Evolutionary conservation across 352 stramenopile genomes (phyloP).

Genomic region (Phytophthora europaea): DNA sequence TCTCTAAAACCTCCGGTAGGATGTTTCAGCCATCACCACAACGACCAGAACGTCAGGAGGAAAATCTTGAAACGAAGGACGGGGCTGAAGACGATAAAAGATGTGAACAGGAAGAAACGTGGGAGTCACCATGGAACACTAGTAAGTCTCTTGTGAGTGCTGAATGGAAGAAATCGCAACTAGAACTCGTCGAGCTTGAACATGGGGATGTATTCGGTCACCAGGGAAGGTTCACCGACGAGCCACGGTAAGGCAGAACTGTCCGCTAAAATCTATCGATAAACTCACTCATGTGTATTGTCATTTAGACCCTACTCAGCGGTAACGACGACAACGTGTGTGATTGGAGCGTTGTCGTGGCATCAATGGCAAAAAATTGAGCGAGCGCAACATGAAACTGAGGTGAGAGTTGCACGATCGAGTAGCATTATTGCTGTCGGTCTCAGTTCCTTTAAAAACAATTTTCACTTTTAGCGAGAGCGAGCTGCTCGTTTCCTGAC

Average conservation of each 20-base stretch:
- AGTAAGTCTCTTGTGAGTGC: not conserved
- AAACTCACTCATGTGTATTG: not conserved
- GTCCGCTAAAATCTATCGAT: not conserved
- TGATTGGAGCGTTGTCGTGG: conserved; percentile 48
- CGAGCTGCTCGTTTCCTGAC: conserved; percentile 47
- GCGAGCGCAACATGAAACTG: conserved; percentile 33
- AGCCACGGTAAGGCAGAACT: conserved; percentile 23
- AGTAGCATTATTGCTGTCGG: no score
- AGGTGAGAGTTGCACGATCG: conserved; percentile 25
- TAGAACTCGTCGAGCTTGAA: conserved; percentile 39
- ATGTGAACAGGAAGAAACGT: conserved; percentile 15
- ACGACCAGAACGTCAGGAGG: conserved; percentile 6
- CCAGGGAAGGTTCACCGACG: conserved; percentile 34
- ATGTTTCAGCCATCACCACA: conserved; percentile 35
- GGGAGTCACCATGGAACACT: conserved; percentile 25
- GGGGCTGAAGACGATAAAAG: not conserved
- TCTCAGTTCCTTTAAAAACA: no score
- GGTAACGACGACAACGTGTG: conserved; percentile 31
- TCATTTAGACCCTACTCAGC: conserved; percentile 37
- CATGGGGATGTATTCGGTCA: conserved; percentile 41
- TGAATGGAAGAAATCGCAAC: conserved; percentile 35
- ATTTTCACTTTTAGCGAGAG: conserved; percentile 34
- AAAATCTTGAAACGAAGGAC: conserved; percentile 7
- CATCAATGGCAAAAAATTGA: conserved; percentile 39
- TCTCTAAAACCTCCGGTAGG: conserved; percentile 32